Conservation (phyloP, 495 filamentous ascomycete species). For the Neurospora intermedia region DNA sequence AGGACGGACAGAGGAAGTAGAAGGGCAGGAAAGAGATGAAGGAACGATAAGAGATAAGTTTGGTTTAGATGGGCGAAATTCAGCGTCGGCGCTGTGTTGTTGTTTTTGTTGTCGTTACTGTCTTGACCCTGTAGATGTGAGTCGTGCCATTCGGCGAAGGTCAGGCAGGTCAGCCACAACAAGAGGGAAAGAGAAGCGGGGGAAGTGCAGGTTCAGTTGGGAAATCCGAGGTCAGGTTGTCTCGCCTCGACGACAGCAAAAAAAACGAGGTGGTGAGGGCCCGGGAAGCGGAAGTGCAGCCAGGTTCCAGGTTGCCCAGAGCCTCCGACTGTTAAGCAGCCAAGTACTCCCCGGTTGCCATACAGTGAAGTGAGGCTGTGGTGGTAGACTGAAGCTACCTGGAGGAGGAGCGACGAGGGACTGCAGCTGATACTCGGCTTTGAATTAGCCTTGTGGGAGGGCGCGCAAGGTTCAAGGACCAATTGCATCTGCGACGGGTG, state of each 20-base stretch:
- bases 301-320: background rate
- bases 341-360: background rate
- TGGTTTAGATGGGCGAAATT: background rate
- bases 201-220: background rate
- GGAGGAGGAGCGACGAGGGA: background rate
- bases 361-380: slow-evolving; percentile 21
- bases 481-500: background rate
- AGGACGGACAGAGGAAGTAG: background rate
- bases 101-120: background rate
- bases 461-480: slow-evolving; percentile 1
- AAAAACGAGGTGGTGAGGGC: background rate
- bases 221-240: background rate
- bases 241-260: background rate
- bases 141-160: background rate
- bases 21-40: background rate
- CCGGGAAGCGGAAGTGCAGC: background rate
- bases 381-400: slow-evolving; percentile 5
- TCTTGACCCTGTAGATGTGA: background rate
- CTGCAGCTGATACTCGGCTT: slow-evolving; percentile 15
- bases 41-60: background rate
- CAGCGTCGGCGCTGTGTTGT: background rate
- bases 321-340: slow-evolving; percentile 1
- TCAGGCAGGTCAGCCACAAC: background rate
- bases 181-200: background rate
- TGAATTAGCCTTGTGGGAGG: slow-evolving; percentile 27